phyloP scores from a whole-genome alignment of 805 yeast species.

The Alloascoidea africana region DNA sequence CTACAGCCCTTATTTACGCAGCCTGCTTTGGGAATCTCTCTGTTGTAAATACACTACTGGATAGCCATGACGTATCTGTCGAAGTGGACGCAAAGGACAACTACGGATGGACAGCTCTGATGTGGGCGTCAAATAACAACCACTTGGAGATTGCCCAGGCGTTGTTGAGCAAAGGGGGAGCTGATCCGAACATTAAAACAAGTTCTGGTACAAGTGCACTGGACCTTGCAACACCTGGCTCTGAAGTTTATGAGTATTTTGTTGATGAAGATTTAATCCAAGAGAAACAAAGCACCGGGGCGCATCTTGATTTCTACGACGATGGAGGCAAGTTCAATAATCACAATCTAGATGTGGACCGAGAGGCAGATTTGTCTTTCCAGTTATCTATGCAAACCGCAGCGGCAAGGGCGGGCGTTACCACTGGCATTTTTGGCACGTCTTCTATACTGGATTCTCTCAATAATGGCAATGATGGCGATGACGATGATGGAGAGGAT shows the following conservation, averaged over 20 bases:
- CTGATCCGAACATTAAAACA: constrained; percentile 27
- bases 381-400: constrained; percentile 10
- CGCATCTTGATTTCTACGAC: constrained; percentile 15
- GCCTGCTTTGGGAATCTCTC: constrained; percentile 23
- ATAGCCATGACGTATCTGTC: constrained; percentile 21
- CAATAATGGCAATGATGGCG: constrained; percentile 7
- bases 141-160: constrained; percentile 37
- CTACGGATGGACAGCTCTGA: constrained; percentile 36
- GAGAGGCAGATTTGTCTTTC: constrained; percentile 7
- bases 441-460: constrained; percentile 9
- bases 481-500: constrained; percentile 8
- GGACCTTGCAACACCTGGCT: constrained; percentile 39
- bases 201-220: constrained; percentile 35
- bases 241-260: constrained; percentile 43
- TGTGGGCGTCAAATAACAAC: constrained; percentile 74
- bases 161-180: constrained; percentile 50
- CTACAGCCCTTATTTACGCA: constrained; percentile 22
- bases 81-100: constrained; percentile 19
- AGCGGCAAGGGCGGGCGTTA: constrained; percentile 12
- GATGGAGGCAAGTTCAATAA: constrained; percentile 8
- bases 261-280: constrained; percentile 20
- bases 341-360: constrained; percentile 1
- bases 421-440: constrained; percentile 17
- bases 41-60: constrained; percentile 18
- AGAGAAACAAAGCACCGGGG: too few species aligned